Evolutionary conservation across 345 rosid genomes (phyloP).

Genomic region (Gossypium raimondii): DNA sequence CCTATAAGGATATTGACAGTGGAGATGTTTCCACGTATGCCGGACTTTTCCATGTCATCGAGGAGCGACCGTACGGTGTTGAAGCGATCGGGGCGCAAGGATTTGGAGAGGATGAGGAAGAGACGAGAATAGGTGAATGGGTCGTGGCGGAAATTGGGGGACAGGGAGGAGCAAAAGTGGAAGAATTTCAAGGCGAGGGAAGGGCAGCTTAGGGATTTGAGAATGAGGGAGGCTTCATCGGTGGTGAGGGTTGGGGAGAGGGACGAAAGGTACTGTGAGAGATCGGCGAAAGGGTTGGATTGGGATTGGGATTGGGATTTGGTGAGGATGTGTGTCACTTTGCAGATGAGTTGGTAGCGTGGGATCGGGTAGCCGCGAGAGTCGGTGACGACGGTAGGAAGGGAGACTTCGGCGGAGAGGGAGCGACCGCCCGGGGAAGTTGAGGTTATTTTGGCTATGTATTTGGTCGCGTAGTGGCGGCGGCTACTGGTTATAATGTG

Average conservation of each 20-base stretch:
- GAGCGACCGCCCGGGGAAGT: constrained; percentile 69
- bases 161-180: constrained; percentile 49
- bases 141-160: constrained; percentile 50
- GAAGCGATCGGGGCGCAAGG: constrained; percentile 42
- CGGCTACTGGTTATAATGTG: neutral
- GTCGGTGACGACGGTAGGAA: constrained; percentile 52
- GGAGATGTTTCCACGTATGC: constrained; percentile 59
- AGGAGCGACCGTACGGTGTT: constrained; percentile 46
- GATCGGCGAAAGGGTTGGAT: constrained; percentile 37
- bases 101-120: constrained; percentile 67
- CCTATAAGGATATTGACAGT: constrained; percentile 75
- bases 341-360: constrained; percentile 73
- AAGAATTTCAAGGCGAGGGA: constrained; percentile 64
- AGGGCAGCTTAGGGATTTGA: constrained; percentile 76
- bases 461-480: constrained; percentile 67
- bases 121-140: constrained; percentile 64
- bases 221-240: constrained; percentile 71
- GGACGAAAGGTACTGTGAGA: constrained; percentile 56
- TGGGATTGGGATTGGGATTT: constrained; percentile 10
- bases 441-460: constrained; percentile 72
- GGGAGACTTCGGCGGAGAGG: constrained; percentile 69
- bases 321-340: constrained; percentile 47
- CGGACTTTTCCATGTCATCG: constrained; percentile 54
- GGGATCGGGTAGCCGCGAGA: constrained; percentile 73
- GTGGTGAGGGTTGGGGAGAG: constrained; percentile 61